A percentile compares a stretch with the other conserved stretches of the same genome.
These are phyloP conservation scores for Trichoderma gamsii DNA, from an alignment of 495 filamentous ascomycete genomes.

Conservation along the genomic window DNA sequence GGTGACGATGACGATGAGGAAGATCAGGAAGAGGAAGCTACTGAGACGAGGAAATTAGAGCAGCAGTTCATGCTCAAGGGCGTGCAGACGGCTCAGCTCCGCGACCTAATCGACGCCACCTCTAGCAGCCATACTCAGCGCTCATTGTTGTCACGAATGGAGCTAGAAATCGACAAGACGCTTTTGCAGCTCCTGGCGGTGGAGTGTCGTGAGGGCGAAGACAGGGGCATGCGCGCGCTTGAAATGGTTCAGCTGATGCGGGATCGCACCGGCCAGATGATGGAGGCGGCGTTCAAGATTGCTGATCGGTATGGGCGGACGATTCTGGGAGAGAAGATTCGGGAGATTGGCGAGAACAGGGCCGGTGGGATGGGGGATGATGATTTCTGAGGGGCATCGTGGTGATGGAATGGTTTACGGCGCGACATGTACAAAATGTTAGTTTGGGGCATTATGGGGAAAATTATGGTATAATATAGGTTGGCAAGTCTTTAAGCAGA, in stretches of 20 bases:
- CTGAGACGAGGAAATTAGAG: slow-evolving; percentile 52
- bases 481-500: too few relatives aligned
- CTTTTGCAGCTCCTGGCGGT: slow-evolving; percentile 82
- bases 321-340: slow-evolving; percentile 80
- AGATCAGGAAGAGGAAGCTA: slow-evolving; percentile 22
- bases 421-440: background rate
- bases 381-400: slow-evolving; percentile 18
- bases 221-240: slow-evolving; percentile 86
- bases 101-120: slow-evolving; percentile 61
- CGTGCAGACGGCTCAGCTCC: slow-evolving; percentile 60
- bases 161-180: slow-evolving; percentile 78
- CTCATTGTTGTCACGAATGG: slow-evolving; percentile 59
- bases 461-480: too few relatives aligned
- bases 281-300: slow-evolving; percentile 78
- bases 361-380: slow-evolving; percentile 51
- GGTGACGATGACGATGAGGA: slow-evolving; percentile 31
- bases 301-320: slow-evolving; percentile 70
- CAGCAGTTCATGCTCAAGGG: slow-evolving; percentile 73
- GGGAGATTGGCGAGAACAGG: slow-evolving; percentile 63
- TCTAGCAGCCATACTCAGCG: slow-evolving; percentile 54
- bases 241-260: slow-evolving; percentile 73
- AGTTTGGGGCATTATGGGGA: too few relatives aligned
- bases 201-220: slow-evolving; percentile 88
- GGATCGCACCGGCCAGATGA: slow-evolving; percentile 73
- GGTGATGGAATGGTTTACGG: background rate